Evolutionary conservation across 2,329 filamentous ascomycete species (phyloP).

Genomic region (Chaetomium strumarium): DNA sequence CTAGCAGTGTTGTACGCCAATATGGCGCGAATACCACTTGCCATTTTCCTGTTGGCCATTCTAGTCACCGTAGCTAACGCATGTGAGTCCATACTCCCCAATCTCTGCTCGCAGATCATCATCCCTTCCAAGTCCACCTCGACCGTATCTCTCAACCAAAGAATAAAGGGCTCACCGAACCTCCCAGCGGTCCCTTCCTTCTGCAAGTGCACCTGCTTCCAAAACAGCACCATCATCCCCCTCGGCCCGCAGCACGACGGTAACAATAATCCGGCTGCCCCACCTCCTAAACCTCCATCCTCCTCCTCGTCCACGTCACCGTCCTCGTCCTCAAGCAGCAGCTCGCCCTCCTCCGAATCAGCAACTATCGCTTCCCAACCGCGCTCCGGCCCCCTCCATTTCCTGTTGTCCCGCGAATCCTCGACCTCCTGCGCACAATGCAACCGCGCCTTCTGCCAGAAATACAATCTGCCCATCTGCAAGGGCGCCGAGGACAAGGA

Average conservation of each 20-base stretch:
- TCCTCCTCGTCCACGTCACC: slow-evolving; percentile 10
- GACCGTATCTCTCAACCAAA: slow-evolving; percentile 18
- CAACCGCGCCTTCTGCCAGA: slow-evolving; percentile 60
- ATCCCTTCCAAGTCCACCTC: not conserved
- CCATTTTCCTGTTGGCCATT: slow-evolving; percentile 13
- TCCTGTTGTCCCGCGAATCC: slow-evolving; percentile 32
- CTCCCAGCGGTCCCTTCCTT: slow-evolving; percentile 53
- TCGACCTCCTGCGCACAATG: slow-evolving; percentile 53
- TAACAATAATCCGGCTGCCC: slow-evolving; percentile 23
- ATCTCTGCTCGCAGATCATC: not conserved
- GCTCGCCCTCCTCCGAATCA: slow-evolving; percentile 13
- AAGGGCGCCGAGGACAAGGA: slow-evolving; percentile 56
- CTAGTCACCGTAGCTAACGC: slow-evolving; percentile 18
- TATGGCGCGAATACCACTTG: slow-evolving; percentile 23
- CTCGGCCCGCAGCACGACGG: slow-evolving; percentile 42
- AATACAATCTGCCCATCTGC: slow-evolving; percentile 56
- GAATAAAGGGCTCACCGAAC: slow-evolving; percentile 1
- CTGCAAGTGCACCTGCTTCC: slow-evolving; percentile 66
- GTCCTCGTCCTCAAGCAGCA: too few species aligned
- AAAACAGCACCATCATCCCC: slow-evolving; percentile 62
- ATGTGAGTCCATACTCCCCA: slow-evolving; percentile 13
- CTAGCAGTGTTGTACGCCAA: not conserved
- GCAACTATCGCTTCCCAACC: slow-evolving; percentile 17
- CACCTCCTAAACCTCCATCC: slow-evolving; percentile 22
- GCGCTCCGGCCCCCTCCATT: slow-evolving; percentile 12